Percentiles rank a stretch among this genome's conserved stretches.
These are phyloP conservation scores for Suillus alpinus DNA, from an alignment of 768 basidiomycete genomes.

Conservation along the genomic window DNA sequence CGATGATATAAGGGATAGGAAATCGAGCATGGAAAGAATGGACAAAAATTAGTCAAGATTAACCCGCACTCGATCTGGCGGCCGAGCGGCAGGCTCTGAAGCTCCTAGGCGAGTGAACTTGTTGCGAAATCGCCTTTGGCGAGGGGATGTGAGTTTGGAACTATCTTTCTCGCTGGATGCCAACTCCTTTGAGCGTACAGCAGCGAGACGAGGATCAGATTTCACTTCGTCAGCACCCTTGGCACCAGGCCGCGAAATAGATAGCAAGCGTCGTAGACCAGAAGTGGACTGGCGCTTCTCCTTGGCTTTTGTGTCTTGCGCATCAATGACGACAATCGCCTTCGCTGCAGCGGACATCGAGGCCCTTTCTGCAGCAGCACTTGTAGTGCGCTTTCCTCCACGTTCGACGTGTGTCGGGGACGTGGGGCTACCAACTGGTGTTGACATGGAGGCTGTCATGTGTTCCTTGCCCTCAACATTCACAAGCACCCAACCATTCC, in stretches of 20 bases:
- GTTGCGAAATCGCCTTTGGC: constrained; percentile 28
- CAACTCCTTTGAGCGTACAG: constrained; percentile 26
- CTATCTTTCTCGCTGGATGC: constrained; percentile 13
- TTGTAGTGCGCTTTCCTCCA: constrained; percentile 15
- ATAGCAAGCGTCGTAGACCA: constrained; percentile 31
- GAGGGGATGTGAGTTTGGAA: constrained; percentile 9
- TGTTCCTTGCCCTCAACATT: constrained; percentile 51
- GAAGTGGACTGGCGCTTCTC: constrained; percentile 23
- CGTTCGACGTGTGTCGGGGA: constrained; percentile 29
- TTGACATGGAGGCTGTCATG: constrained; percentile 19
- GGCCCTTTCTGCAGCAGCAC: constrained; percentile 23
- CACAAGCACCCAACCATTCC: constrained; percentile 65
- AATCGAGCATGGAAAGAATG: constrained; percentile 14
- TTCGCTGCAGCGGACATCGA: constrained; percentile 53
- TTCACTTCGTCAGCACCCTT: constrained; percentile 29
- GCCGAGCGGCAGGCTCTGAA: constrained; percentile 26
- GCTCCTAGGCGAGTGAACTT: constrained; percentile 26
- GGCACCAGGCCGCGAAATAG: constrained; percentile 26
- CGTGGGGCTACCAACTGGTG: constrained; percentile 24
- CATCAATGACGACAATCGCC: constrained; percentile 60
- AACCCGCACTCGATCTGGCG: constrained; percentile 34
- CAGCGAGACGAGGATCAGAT: constrained; percentile 22
- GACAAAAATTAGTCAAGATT: constrained; percentile 30
- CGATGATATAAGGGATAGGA: background rate
- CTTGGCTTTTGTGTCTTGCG: constrained; percentile 39